phyloP scores from a whole-genome alignment of 129 eudicot genomes.

The Oenanthe sinensis region DNA sequence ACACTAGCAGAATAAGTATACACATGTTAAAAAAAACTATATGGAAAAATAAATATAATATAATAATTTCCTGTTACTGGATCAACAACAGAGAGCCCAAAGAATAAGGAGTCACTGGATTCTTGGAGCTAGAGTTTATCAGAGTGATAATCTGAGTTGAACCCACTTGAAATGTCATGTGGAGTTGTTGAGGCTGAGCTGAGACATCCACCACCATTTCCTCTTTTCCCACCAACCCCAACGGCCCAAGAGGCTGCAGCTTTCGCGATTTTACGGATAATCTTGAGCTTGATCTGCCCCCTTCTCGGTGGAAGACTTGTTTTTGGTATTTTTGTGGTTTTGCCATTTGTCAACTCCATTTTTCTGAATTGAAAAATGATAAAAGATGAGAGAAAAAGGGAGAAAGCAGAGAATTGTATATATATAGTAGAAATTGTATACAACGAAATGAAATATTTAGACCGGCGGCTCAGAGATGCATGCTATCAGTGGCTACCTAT shows the following conservation, averaged over 20 bases:
- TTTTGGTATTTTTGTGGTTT: not conserved
- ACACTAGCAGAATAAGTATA: not conserved
- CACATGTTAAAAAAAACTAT: not conserved
- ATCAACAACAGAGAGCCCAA: not conserved
- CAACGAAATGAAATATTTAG: not conserved
- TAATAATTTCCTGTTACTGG: not conserved
- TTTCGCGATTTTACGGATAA: not conserved
- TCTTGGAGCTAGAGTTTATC: not conserved
- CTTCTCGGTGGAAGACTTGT: conserved; percentile 3
- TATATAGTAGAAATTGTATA: no score
- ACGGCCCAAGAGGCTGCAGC: not conserved
- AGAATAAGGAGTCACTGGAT: not conserved
- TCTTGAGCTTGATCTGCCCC: conserved; percentile 16
- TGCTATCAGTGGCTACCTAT: not conserved
- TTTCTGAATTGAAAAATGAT: not conserved
- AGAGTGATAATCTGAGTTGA: not conserved
- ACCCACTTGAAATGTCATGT: not conserved
- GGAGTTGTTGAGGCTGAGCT: not conserved
- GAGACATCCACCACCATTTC: not conserved
- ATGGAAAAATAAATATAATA: not conserved
- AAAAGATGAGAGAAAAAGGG: not conserved
- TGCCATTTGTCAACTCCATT: not conserved
- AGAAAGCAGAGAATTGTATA: not conserved
- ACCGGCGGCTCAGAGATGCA: not conserved
- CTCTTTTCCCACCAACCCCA: not conserved